These are phyloP conservation scores for Chalciporus sp. DNA, from an alignment of 1,284 basidiomycete genomes.

Conservation along the genomic window DNA sequence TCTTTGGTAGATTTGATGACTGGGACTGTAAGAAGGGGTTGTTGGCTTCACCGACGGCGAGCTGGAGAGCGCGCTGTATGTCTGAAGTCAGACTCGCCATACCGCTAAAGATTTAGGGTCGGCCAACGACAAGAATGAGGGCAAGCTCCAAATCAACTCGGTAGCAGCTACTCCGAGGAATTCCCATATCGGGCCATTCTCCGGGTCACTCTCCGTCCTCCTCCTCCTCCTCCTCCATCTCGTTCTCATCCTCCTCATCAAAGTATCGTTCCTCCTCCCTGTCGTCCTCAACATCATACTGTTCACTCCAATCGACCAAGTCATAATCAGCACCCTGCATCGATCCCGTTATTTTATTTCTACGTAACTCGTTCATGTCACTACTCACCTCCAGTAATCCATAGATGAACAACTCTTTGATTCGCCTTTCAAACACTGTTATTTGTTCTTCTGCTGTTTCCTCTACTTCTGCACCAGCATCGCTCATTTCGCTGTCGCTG, in stretches of 20 bases:
- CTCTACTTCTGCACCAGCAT: conserved; percentile 36
- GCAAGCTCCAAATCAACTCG: conserved; percentile 33
- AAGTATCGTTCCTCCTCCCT: conserved; percentile 77
- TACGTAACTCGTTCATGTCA: background rate
- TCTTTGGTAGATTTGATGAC: conserved; percentile 25
- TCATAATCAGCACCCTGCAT: conserved; percentile 70
- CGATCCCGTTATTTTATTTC: conserved; percentile 2
- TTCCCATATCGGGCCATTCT: conserved; percentile 13
- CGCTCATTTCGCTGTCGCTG: conserved; percentile 48
- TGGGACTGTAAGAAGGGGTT: conserved; percentile 36
- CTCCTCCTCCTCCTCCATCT: conserved; percentile 34
- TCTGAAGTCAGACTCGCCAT: conserved; percentile 41
- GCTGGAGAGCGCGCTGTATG: conserved; percentile 39
- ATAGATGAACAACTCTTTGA: conserved; percentile 74
- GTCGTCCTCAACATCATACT: conserved; percentile 62
- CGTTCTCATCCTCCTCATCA: conserved; percentile 72
- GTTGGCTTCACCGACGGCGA: conserved; percentile 46
- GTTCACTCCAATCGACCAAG: conserved; percentile 74
- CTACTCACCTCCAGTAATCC: conserved; percentile 71
- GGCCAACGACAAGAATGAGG: conserved; percentile 40
- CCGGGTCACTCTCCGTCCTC: no score
- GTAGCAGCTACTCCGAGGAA: conserved; percentile 10
- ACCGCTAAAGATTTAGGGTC: conserved; percentile 36
- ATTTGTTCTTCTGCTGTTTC: conserved; percentile 47
- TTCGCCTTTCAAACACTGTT: conserved; percentile 54